Conservation (phyloP, 805 yeast genomes). For the Dipodascus albidus region DNA sequence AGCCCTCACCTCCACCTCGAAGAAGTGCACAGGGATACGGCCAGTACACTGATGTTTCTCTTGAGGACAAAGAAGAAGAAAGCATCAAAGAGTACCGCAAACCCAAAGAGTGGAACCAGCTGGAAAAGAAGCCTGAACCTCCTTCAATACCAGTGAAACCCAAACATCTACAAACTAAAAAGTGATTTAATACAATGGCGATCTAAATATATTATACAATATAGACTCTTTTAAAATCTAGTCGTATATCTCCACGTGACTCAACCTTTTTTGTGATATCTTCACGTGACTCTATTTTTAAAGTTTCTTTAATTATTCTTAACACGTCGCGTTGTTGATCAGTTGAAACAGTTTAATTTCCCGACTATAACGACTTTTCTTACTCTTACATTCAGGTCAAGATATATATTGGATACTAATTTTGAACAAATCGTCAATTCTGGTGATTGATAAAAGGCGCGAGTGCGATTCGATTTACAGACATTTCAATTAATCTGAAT, state of each 20-base stretch:
- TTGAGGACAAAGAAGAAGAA: slow-evolving; percentile 4
- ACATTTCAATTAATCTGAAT: background rate
- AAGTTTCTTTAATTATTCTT: no score
- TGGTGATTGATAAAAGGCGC: no score
- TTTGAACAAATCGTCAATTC: no score
- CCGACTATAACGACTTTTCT: background rate
- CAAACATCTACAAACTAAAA: background rate
- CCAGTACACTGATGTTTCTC: slow-evolving; percentile 40
- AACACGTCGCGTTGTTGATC: background rate
- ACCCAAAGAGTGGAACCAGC: background rate
- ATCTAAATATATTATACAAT: no score
- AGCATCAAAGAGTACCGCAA: no score
- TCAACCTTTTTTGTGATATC: background rate
- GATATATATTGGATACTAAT: no score
- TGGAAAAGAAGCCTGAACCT: background rate
- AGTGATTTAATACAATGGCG: no score
- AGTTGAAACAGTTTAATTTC: background rate
- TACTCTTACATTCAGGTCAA: no score
- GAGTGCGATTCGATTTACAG: no score
- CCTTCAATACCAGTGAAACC: background rate
- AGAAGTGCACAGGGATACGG: slow-evolving; percentile 80
- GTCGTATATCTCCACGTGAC: no score
- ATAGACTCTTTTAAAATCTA: no score
- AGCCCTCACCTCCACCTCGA: slow-evolving; percentile 31
- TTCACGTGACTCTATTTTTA: background rate